Base-by-base conservation (phyloP, 495 filamentous ascomycete species). In the Penicillium ucsense region DNA sequence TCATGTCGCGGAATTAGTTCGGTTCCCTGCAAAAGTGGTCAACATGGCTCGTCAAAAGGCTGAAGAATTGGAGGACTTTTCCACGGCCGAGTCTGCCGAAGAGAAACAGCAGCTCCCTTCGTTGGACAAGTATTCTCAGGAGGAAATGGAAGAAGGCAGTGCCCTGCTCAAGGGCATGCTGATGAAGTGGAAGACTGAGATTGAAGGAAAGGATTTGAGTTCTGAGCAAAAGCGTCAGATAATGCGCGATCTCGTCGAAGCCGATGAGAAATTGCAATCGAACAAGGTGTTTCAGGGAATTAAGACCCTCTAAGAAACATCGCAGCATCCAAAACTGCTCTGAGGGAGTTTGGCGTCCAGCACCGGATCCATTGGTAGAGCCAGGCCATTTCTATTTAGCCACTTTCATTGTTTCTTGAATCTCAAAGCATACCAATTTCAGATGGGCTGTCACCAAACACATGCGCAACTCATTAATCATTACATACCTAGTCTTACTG, bases 11-110 rank as follows among this genome's bases (percentile, higher is more conserved):
- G 92, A 99, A 70, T 79, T 99, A 1, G 92, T 99, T 6, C 80
- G 90, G n/a, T 99, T 99, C 73, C 92, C 92, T 3, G 81, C 86
- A 45, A 99, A 97, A 67, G 92, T 99, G 4, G 86, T 99, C 45
- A 89, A 89, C 56, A 99, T 97, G 92, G 92, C 92, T 29, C 95
- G 94, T 69, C 80, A 92, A 50, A 97, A 97, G 68, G 92, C 92
- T 2, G 92, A 95, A 63, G 92, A 99, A 73, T 74, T 99, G 11
- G 92, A 99, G 65, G 92, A 98, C 63, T 98, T 98, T 56, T 85
- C 86, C 0, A 81, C 82, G 44, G 65, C 71, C 0, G 59, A 64
- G 48, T 82, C 84, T 87, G 57, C 78, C 82, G 57, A 84, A 81
- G 35, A 53, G 28, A 72, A 78, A 8, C 62, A 65, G 2, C 54